A percentile compares a stretch with the other conserved stretches of the same genome.
These are phyloP conservation scores for Effrenium voratum DNA, from an alignment of 73 alveolate species.

Conservation along the genomic window DNA sequence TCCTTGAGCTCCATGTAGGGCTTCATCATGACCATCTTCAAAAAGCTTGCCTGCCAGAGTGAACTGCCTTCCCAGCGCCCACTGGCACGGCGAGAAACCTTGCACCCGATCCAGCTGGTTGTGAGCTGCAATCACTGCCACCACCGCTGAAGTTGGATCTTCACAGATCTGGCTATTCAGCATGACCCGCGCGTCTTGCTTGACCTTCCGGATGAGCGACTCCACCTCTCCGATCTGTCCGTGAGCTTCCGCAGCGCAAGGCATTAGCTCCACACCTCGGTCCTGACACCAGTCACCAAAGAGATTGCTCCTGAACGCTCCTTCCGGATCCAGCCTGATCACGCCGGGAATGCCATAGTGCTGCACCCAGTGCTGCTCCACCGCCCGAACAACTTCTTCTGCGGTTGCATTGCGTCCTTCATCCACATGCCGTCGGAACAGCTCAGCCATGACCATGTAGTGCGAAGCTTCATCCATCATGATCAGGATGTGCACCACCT, in stretches of 20 bases:
- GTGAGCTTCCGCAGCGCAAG: conserved; percentile 30
- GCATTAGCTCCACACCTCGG: not conserved
- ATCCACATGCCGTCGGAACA: not conserved
- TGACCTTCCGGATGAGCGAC: not conserved
- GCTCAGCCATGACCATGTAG: not conserved
- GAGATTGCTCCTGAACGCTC: not conserved
- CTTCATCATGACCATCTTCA: not conserved
- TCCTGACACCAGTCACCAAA: not conserved
- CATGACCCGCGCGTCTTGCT: not conserved
- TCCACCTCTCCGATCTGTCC: conserved; percentile 3
- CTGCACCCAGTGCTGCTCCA: not conserved
- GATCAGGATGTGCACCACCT: not conserved
- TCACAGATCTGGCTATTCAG: not conserved
- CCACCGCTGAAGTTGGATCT: not conserved
- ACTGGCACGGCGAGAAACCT: not conserved
- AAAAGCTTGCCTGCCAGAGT: not conserved
- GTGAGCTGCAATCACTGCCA: not conserved
- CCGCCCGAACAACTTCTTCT: not conserved
- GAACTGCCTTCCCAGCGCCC: conserved; percentile 10
- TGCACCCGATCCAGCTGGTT: not conserved
- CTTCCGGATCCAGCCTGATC: not conserved
- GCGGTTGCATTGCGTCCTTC: not conserved
- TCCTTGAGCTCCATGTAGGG: not conserved
- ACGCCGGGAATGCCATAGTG: not conserved
- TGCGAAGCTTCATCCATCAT: conserved; percentile 18